Base-by-base conservation (phyloP, 2,329 filamentous ascomycete genomes). In the Elsinoe perseae region DNA sequence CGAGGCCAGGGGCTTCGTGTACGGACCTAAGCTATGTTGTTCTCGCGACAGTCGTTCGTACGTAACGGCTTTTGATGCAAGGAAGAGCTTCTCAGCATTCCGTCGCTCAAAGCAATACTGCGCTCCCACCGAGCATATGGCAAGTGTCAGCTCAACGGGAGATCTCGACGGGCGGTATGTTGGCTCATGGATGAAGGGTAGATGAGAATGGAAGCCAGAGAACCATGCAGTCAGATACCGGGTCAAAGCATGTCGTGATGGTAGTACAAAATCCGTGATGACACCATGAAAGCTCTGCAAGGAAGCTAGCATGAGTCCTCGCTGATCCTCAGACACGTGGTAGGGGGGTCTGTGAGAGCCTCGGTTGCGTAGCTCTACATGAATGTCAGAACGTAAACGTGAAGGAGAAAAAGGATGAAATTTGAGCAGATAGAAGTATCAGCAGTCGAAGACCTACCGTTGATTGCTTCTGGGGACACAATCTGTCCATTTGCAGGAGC, bases 81-180 rank as follows among this genome's bases (percentile, higher is more conserved):
- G 59, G 56, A 68, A 69, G 1, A 70, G 60, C 16, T 63, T 61
- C 18, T 67, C 62, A 1, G 64, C 62, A 44, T 65, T 68, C 40
- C 61, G 58, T 46, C 62, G 59, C 55, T 70, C 68, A 30, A 69
- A 69, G 42, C 67, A 66, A 43, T 68, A 68, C 40, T 68, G 66
- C 9, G 68, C 67, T 6, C 68, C 68, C 14, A 65, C 63, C 12
- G 66, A 64, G 42, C 64, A 65, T 62, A 70, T 69, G 3, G 65
- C 63, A 4, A 70, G 58, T 1, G 66, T 66, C 4, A 69, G 61
- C 46, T 68, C 66, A 18, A 67, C 48, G 2, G 68, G 66, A 8
- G 66, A 67, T 36, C 61, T 62, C 34, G 63, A 64, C 12, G 65
- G 64, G 30, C 65, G 62, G 38, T 66, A 70, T 7, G 66, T 70